Conservation (phyloP, 2,329 filamentous ascomycete genomes). For the Xylariaceae sp. region DNA sequence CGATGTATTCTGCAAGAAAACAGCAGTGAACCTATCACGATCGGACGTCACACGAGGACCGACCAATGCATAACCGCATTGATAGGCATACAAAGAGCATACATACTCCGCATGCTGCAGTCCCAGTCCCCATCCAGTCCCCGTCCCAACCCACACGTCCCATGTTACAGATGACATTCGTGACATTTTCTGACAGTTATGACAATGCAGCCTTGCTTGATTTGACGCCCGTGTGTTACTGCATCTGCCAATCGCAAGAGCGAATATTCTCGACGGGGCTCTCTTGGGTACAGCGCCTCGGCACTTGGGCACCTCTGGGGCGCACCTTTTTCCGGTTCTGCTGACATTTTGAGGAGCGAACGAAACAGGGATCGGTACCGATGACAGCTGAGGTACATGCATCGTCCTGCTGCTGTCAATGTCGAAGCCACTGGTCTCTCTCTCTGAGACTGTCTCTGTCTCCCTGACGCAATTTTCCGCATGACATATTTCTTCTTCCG, state of each 20-base stretch:
- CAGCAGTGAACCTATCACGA: not conserved
- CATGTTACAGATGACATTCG: not conserved
- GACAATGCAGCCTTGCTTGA: conserved; percentile 1
- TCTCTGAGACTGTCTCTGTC: not conserved
- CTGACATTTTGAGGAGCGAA: not conserved
- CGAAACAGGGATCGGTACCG: conserved; percentile 1
- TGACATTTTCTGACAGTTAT: not conserved
- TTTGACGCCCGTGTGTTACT: not conserved
- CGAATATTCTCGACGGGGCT: not conserved
- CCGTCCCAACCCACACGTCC: not conserved
- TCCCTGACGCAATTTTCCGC: not conserved
- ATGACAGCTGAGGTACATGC: not conserved
- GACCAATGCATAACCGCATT: not conserved
- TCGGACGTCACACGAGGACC: not conserved
- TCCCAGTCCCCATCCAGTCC: not conserved
- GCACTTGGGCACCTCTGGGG: not conserved
- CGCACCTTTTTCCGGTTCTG: not conserved
- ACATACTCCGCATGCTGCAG: not conserved
- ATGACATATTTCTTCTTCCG: not conserved
- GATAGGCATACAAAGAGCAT: not conserved
- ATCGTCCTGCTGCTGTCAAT: not conserved
- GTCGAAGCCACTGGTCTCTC: not conserved
- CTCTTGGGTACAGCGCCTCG: not conserved
- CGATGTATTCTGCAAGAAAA: not conserved
- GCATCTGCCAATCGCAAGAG: not conserved